phyloP scores from a whole-genome alignment of 129 eudicot genomes.

The Escallonia rubra region DNA sequence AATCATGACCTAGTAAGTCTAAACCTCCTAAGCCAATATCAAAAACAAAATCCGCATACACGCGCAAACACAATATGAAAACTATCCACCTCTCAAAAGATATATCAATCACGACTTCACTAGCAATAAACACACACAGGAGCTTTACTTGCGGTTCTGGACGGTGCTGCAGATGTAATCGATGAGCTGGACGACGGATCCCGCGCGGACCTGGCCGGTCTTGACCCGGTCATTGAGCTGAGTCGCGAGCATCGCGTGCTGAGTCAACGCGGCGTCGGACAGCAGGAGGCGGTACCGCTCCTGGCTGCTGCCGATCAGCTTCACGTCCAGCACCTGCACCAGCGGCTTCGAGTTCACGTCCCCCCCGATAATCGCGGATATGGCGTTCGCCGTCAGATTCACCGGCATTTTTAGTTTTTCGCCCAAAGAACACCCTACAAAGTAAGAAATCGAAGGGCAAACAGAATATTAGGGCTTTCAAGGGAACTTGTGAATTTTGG shows the following conservation, averaged over 20 bases:
- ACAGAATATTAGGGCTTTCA: not conserved
- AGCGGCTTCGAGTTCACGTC: conserved; percentile 77
- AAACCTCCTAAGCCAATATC: no score
- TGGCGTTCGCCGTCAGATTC: conserved; percentile 61
- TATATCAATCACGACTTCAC: no score
- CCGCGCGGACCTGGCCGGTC: conserved; percentile 41
- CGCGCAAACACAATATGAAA: no score
- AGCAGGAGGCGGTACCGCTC: conserved; percentile 65
- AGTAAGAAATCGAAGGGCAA: not conserved
- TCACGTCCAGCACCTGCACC: conserved; percentile 75
- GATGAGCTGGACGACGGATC: conserved; percentile 81
- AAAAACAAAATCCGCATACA: no score
- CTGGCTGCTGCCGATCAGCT: conserved; percentile 36
- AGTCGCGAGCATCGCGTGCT: conserved; percentile 72
- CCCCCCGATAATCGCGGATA: conserved; percentile 62
- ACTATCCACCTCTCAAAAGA: no score
- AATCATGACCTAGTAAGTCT: no score
- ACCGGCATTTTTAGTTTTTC: conserved; percentile 49
- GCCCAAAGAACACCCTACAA: no score
- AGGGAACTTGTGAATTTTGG: not conserved
- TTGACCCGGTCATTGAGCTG: conserved; percentile 89
- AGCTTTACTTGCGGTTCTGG: conserved; percentile 66
- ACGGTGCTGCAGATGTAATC: conserved; percentile 76
- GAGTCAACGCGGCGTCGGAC: conserved; percentile 58
- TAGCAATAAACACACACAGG: no score